phyloP scores from a whole-genome alignment of 2,329 filamentous ascomycete species.

The Fusarium beomiforme region DNA sequence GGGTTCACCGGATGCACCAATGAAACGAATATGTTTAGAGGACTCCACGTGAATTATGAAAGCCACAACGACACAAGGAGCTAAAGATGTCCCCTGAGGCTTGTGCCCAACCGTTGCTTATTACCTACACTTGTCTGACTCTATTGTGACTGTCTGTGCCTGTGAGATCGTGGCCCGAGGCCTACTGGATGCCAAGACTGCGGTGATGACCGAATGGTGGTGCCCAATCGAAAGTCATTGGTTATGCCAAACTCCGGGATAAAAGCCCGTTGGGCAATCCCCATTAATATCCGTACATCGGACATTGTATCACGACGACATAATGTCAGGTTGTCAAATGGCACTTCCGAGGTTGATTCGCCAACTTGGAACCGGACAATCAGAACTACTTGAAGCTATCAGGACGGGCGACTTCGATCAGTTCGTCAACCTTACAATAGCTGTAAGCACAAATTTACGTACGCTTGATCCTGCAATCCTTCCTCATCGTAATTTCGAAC shows the following conservation, averaged over 20 bases:
- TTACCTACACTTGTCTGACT: constrained; percentile 17
- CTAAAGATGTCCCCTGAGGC: constrained; percentile 11
- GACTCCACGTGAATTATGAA: constrained; percentile 35
- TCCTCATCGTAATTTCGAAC: constrained; percentile 14
- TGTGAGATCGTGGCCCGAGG: constrained; percentile 28
- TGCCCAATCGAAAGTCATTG: constrained; percentile 19
- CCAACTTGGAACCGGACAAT: not conserved
- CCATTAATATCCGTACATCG: constrained; percentile 30
- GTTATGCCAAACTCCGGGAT: constrained; percentile 8
- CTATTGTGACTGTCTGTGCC: constrained; percentile 16
- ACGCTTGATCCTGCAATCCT: not conserved
- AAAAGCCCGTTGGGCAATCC: constrained; percentile 14
- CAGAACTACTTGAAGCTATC: not conserved
- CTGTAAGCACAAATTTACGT: not conserved
- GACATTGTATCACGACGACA: constrained; percentile 11
- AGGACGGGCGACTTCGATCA: not conserved
- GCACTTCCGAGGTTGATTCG: not conserved
- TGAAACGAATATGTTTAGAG: not conserved
- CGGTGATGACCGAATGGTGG: constrained; percentile 24
- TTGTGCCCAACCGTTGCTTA: constrained; percentile 28
- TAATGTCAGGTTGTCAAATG: not conserved
- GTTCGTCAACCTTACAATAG: not conserved
- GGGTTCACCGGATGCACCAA: constrained; percentile 33
- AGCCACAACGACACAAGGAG: not conserved
- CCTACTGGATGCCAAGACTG: constrained; percentile 30